Conservation (phyloP, 371 early-diverging fungal genomes). For the Blakeslea trispora region DNA sequence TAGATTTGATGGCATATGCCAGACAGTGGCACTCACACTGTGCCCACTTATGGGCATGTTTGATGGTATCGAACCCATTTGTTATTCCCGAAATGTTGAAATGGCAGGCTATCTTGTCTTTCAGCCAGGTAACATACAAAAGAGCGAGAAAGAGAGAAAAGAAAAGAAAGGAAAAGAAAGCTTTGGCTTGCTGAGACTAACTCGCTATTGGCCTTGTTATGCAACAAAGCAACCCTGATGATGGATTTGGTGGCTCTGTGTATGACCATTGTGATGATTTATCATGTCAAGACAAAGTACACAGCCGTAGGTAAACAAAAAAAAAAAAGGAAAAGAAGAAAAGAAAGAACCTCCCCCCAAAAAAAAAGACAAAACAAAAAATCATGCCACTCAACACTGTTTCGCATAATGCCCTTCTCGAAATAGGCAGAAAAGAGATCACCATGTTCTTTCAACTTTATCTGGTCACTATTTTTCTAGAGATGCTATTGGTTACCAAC, state of each 20-base stretch:
- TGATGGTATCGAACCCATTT: constrained; percentile 81
- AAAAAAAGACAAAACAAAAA: no score
- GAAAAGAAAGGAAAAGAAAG: no score
- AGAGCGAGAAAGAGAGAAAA: no score
- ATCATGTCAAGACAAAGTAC: constrained; percentile 87
- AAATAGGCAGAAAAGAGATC: constrained; percentile 83
- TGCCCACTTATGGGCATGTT: constrained; percentile 84
- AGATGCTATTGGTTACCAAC: constrained; percentile 78
- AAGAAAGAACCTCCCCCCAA: no score
- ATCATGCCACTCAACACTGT: no score
- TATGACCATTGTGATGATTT: constrained; percentile 91
- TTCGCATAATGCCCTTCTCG: neutral
- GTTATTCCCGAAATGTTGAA: constrained; percentile 92
- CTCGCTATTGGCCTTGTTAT: no score
- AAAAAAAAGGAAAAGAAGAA: no score
- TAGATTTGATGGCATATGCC: constrained; percentile 85
- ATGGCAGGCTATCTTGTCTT: constrained; percentile 75
- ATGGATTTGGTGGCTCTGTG: constrained; percentile 77
- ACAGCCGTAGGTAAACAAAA: constrained; percentile 80
- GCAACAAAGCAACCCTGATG: constrained; percentile 64
- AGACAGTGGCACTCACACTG: constrained; percentile 75
- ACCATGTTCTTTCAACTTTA: constrained; percentile 91
- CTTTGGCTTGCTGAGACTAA: no score
- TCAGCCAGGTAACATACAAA: constrained; percentile 70
- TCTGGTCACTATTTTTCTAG: constrained; percentile 66